Conservation (phyloP, 129 eudicot species). For the Saposhnikovia divaricata region DNA sequence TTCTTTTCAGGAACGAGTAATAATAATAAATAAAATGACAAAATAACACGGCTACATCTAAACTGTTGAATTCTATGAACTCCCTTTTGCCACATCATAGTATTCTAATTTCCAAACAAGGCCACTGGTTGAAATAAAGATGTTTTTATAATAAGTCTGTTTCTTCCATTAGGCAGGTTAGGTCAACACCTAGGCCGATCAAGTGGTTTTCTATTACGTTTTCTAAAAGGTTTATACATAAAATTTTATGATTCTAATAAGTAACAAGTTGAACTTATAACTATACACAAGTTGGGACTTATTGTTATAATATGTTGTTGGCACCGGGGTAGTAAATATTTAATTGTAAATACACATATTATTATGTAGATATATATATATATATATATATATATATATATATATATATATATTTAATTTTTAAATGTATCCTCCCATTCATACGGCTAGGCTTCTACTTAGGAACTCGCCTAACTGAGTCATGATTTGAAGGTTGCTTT, state of each 20-base stretch:
- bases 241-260: background rate
- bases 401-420: too few relatives aligned
- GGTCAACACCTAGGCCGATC: background rate
- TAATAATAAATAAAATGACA: background rate
- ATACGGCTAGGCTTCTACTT: background rate
- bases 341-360: too few relatives aligned
- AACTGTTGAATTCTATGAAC: background rate
- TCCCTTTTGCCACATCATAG: background rate
- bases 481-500: background rate
- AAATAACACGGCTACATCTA: background rate
- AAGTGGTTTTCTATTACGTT: background rate
- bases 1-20: background rate
- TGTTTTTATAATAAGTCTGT: background rate
- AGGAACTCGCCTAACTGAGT: background rate
- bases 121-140: background rate
- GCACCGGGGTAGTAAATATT: background rate
- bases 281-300: background rate
- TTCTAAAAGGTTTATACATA: background rate
- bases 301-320: background rate
- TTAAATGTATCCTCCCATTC: background rate
- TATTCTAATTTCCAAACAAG: background rate
- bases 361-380: too few relatives aligned
- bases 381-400: too few relatives aligned
- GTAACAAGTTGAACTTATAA: background rate
- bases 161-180: background rate